Evolutionary conservation across 1,284 basidiomycete genomes (phyloP), one percentile per base, ranked within the genome.

Genomic region (Ganoderma meredithae): DNA sequence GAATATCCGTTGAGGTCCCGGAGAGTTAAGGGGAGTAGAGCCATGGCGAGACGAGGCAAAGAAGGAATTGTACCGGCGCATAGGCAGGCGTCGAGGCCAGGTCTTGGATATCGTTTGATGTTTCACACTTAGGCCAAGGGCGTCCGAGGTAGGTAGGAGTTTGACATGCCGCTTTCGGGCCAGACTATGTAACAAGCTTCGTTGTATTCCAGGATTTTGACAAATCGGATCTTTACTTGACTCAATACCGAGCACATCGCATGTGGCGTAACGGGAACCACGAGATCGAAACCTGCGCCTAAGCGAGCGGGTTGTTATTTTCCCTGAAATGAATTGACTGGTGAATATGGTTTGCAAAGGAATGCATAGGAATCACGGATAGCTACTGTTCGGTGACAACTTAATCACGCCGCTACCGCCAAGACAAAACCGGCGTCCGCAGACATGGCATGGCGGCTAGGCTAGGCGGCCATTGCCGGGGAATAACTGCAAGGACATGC

Each of bases 1-100:
- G 58, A 31, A 40, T 52, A 52, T 36, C 62, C 49, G 43, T 36
- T 43, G 27, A 55, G 9, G 56, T 70, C 65, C 52, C 60, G 49
- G 44, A 60, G 60, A 31, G 47, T 67, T 22, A 62, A 53, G 19
- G 69, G 69, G 22, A 72, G 69, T 61, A 72, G 59, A 19, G 66
- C 27, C 66, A 64, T 61, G 68, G 55, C 44, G 61, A 36, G 55
- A 41, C 6, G 47, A 55, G 56, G 27, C 1, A 44, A 22, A n/a
- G 10, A 63, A 17, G 10, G 33, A 33, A 52, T 31, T 40, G 43
- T 39, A 41, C 25, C 17, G 47, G 33, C 19, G 3, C 49, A 6
- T 27, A 41, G 41, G 19, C 25, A 27, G 10, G 62, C n/a, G 22
- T 25, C 25, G 47, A 22, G n/a, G 4, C 39, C 39, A 43, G n/a